Conservation (phyloP, 2,329 filamentous ascomycete genomes). For the Pyricularia sp. region DNA sequence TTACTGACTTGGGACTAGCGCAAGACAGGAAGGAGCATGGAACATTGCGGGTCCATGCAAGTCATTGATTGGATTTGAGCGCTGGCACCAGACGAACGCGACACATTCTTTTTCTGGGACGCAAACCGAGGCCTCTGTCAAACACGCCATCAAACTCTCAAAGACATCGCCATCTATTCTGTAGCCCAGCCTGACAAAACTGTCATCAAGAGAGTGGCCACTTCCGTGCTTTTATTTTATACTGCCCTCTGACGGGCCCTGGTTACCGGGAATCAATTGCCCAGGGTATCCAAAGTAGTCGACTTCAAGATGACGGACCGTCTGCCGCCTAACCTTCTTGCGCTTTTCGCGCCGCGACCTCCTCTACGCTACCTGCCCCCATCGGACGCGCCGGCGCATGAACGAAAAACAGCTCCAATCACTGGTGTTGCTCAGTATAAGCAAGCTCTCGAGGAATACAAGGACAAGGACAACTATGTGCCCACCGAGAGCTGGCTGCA, state of each 20-base stretch:
- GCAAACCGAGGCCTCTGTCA: neutral
- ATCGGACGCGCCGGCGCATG: conserved; percentile 68
- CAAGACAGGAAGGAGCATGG: neutral
- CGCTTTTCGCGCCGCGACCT: conserved; percentile 89
- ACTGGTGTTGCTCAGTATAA: conserved; percentile 64
- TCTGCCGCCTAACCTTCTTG: conserved; percentile 80
- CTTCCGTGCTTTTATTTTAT: neutral
- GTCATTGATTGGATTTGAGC: neutral
- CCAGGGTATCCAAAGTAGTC: neutral
- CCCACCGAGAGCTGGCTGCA: conserved; percentile 92
- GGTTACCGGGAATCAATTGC: neutral
- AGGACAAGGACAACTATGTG: conserved; percentile 60
- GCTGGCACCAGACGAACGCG: neutral
- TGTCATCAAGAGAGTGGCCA: neutral
- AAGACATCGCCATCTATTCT: neutral
- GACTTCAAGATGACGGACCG: conserved; percentile 77
- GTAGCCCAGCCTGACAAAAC: neutral
- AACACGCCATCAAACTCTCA: neutral
- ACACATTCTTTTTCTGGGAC: neutral
- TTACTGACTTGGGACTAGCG: neutral
- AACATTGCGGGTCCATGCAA: neutral
- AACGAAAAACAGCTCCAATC: conserved; percentile 62
- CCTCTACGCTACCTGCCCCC: conserved; percentile 81
- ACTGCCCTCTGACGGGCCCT: neutral
- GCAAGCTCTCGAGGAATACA: conserved; percentile 61